A percentile compares a stretch with the other conserved stretches of the same genome.
These are phyloP conservation scores for Jackrogersella minutella DNA, from an alignment of 495 filamentous ascomycete species.

Conservation along the genomic window DNA sequence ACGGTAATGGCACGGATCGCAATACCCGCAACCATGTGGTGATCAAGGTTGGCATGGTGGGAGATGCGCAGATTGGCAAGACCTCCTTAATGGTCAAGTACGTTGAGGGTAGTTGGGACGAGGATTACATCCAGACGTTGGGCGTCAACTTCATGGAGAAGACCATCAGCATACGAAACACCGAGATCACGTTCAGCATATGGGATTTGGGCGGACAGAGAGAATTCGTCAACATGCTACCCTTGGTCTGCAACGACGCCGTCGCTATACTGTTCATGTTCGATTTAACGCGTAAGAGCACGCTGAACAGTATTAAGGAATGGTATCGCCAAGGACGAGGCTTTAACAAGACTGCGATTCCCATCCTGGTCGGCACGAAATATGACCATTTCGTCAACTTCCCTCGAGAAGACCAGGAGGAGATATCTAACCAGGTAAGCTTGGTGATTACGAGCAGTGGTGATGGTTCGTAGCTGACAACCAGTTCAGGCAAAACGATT, in stretches of 20 bases:
- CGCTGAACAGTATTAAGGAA: constrained; percentile 97
- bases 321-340: constrained; percentile 98
- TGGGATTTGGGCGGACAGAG: constrained; percentile 98
- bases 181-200: constrained; percentile 99
- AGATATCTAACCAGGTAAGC: constrained; percentile 90
- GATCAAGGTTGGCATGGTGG: constrained; percentile 99
- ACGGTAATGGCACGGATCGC: constrained; percentile 42
- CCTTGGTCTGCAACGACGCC: constrained; percentile 97
- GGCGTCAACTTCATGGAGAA: constrained; percentile 99
- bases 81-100: constrained; percentile 99
- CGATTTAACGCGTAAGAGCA: constrained; percentile 96
- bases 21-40: constrained; percentile 85
- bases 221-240: constrained; percentile 99
- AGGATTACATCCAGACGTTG: constrained; percentile 98
- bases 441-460: neutral
- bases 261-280: constrained; percentile 99
- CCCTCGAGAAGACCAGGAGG: constrained; percentile 94
- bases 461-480: constrained; percentile 19
- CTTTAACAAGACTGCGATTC: constrained; percentile 99
- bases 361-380: constrained; percentile 95
- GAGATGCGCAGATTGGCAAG: constrained; percentile 98
- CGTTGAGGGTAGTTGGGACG: constrained; percentile 98
- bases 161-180: constrained; percentile 98
- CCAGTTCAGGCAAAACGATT: constrained; percentile 84
- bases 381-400: constrained; percentile 99